phyloP scores from a whole-genome alignment of 768 basidiomycete species.

The Boletus patriciae region DNA sequence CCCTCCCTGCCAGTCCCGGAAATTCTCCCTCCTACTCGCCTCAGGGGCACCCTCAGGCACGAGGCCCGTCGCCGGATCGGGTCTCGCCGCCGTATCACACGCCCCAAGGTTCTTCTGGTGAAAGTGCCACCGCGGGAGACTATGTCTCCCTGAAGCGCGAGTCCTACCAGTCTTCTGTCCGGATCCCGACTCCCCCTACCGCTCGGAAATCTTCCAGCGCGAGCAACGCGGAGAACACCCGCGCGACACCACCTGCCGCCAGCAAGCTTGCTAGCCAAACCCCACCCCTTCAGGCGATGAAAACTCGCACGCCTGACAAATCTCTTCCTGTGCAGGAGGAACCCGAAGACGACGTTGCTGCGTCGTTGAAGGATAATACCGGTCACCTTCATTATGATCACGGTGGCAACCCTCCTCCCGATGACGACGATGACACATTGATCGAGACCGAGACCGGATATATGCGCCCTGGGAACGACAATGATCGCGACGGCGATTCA shows the following conservation, averaged over 20 bases:
- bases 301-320: conserved; percentile 63
- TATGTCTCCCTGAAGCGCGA: conserved; percentile 51
- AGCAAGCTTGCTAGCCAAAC: conserved; percentile 50
- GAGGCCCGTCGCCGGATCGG: conserved; percentile 54
- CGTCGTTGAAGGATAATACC: conserved; percentile 39
- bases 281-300: conserved; percentile 52
- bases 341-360: conserved; percentile 59
- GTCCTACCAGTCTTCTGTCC: conserved; percentile 35
- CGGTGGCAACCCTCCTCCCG: conserved; percentile 38
- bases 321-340: conserved; percentile 79
- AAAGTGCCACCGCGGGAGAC: conserved; percentile 38
- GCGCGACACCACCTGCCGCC: conserved; percentile 37
- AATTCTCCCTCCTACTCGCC: conserved; percentile 42
- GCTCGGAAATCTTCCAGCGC: conserved; percentile 27
- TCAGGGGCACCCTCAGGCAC: conserved; percentile 40
- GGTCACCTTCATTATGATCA: conserved; percentile 39
- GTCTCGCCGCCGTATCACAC: conserved; percentile 50
- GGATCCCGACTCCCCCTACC: conserved; percentile 30
- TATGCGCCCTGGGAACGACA: conserved; percentile 33
- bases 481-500: conserved; percentile 49
- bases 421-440: conserved; percentile 48
- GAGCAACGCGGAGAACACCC: conserved; percentile 21
- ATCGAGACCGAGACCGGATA: conserved; percentile 41
- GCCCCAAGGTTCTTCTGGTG: conserved; percentile 47
- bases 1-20: conserved; percentile 38